Evolutionary conservation across 2,329 filamentous ascomycete genomes (phyloP), one percentile per base, ranked within the genome.

Genomic region (Tolypocladium tropicale): DNA sequence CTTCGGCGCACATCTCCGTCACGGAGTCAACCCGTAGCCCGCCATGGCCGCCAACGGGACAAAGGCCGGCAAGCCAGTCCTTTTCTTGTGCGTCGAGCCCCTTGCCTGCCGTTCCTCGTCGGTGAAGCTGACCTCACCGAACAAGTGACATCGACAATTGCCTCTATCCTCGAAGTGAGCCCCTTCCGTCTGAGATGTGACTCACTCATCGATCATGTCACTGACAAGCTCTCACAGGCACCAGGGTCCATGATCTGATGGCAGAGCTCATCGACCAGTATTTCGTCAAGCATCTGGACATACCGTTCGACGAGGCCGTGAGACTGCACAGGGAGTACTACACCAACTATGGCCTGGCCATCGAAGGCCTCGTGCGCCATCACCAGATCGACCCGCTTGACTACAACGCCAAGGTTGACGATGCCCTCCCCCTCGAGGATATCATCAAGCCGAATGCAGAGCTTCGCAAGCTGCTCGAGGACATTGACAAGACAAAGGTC

Each of bases 111-210:
- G 28, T 14, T 39, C 28, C 3, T 23, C 36, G 11, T 18, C 9
- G 16, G 16, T n/a, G 1, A 3, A 12, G 16, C 34, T 46, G 11
- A 51, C 50, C 16, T 6, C n/a, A 7, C 51, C 16, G 52, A 18
- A 21, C 83, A 71, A 97, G 96, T 68, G 94, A 99, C 69, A 97
- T 99, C 67, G 94, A 99, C 78, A 99, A 99, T 68, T 99, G 95
- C 73, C 82, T 97, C 56, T 97, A 96, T 67, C 85, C 92, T 0
- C 91, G 87, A 73, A 92, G 89, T 91, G 67, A 72, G 81, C 69
- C 49, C 4, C 46, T 9, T 23, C 5, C 30, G 23, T 23, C 53
- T 30, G 28, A 43, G n/a, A 23, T n/a, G 52, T 53, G 52, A 43
- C 37, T 52, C 46, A 53, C 30, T 39, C 33, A 49, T 16, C n/a